Base-by-base conservation (phyloP, 2,329 filamentous ascomycete species). In the Diaporthe sp. region DNA sequence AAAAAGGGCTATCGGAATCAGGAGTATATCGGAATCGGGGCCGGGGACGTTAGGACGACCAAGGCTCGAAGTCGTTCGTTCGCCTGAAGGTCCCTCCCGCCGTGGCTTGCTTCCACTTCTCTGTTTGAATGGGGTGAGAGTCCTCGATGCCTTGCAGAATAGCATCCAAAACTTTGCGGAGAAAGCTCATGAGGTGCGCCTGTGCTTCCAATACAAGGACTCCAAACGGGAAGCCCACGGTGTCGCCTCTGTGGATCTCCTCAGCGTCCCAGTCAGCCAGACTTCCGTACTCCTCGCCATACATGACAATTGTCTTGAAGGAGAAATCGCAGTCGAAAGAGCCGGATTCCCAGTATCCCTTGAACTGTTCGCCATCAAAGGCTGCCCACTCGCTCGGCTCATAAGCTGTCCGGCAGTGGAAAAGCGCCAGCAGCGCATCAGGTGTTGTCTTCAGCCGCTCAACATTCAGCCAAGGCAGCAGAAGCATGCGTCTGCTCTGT, bases 191-290 rank as follows among this genome's bases (percentile, higher is more conserved):
- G 7, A 72, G 53, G 5, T 47, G 17, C 15, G 55, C 42, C 31
- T 72, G 70, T n/a, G 70, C 70, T 25, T 61, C 55, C 13, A 72
- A 47, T 4, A 72, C 5, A 22, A 72, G 70, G 28, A 22, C 3
- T 13, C 55, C 70, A 15, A 60, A 34, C 5, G 70, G 70, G 34
- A 47, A 72, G 7, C 37, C 39, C 20, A 44, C n/a, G 5, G 44
- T 34, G n/a, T 72, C 65, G 10, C 25, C 49, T n/a, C 42, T 31
- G 31, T 70, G 65, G 1, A 70, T 70, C 15, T 51, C 10, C 2
- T 34, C 44, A 5, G 7, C 65, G 10, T 70, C 28, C 65, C 65
- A 55, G 13, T 55, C 34, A n/a, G 34, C 28, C n/a, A 70, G n/a
- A 5, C 15, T 70, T 28, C 47, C 65, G 31, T 70, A 70, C 28